These are phyloP conservation scores for Onygenales sp. DNA, from an alignment of 2,329 filamentous ascomycete species.

Conservation along the genomic window DNA sequence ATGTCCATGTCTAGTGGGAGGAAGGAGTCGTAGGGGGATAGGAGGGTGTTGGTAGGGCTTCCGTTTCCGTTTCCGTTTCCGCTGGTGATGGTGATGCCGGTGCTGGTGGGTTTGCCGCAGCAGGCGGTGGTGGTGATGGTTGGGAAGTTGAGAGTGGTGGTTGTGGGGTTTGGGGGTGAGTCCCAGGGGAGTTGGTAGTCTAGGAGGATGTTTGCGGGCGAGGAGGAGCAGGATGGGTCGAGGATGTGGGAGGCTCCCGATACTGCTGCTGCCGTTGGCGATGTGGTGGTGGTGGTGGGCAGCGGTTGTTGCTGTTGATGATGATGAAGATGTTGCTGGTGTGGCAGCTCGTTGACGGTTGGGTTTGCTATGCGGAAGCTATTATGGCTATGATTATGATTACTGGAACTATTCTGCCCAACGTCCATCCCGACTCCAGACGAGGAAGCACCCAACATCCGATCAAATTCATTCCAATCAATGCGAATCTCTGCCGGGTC, in stretches of 20 bases:
- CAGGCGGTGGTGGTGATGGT: not conserved
- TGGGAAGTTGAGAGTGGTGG: not conserved
- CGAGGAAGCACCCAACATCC: constrained; percentile 20
- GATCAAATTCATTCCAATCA: constrained; percentile 30
- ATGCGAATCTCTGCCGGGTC: constrained; percentile 1
- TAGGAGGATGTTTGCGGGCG: not conserved
- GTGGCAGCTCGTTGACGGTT: not conserved
- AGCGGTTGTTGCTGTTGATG: not conserved
- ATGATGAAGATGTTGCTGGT: not conserved
- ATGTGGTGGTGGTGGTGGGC: not conserved
- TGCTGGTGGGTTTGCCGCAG: not conserved
- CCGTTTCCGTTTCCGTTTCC: too few species aligned
- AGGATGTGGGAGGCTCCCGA: not conserved
- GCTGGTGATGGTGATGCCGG: too few species aligned
- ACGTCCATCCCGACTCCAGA: constrained; percentile 1
- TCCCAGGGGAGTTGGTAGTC: constrained; percentile 2
- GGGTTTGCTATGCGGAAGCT: not conserved
- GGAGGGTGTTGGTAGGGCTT: not conserved
- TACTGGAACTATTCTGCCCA: not conserved
- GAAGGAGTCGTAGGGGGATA: not conserved
- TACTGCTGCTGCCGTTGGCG: not conserved
- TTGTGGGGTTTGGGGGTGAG: not conserved
- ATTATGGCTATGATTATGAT: constrained; percentile 9
- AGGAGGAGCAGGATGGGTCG: not conserved
- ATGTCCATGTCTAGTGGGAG: not conserved